phyloP scores from a whole-genome alignment of 2,329 filamentous ascomycete genomes.

The Aspergillus caelatus region DNA sequence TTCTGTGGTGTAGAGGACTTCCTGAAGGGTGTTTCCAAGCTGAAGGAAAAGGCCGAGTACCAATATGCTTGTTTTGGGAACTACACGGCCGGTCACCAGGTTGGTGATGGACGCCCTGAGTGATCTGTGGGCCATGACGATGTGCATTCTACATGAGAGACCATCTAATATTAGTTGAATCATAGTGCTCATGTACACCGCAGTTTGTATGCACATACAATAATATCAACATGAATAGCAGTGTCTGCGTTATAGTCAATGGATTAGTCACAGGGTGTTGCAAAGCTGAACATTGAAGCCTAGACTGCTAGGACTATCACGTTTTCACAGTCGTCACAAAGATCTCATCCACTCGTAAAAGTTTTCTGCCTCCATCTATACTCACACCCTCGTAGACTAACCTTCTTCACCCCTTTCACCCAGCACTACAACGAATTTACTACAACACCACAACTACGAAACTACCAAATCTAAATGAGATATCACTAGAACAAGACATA shows the following conservation, averaged over 20 bases:
- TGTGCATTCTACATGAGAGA: background rate
- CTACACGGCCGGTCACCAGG: slow-evolving; percentile 27
- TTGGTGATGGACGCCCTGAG: slow-evolving; percentile 27
- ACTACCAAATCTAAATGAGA: background rate
- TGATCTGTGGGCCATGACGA: background rate
- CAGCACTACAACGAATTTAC: background rate
- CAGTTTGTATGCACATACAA: background rate
- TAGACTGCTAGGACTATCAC: background rate
- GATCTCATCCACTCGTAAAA: background rate
- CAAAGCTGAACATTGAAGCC: background rate
- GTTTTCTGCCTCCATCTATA: no score
- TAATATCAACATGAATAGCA: background rate
- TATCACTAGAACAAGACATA: background rate
- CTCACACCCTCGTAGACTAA: background rate
- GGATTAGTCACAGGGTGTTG: background rate
- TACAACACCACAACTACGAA: background rate
- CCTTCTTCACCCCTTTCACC: background rate
- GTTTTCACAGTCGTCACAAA: background rate
- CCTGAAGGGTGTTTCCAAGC: slow-evolving; percentile 22
- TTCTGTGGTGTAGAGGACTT: slow-evolving; percentile 35
- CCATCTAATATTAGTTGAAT: background rate
- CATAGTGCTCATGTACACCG: background rate
- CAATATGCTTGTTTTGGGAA: slow-evolving; percentile 35
- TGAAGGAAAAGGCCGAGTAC: slow-evolving; percentile 32
- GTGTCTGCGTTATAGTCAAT: no score